Percentiles rank a stretch among this genome's conserved stretches.
Evolutionary conservation across 2,329 filamentous ascomycete species (phyloP).

Genomic region (Diplodia mutila): DNA sequence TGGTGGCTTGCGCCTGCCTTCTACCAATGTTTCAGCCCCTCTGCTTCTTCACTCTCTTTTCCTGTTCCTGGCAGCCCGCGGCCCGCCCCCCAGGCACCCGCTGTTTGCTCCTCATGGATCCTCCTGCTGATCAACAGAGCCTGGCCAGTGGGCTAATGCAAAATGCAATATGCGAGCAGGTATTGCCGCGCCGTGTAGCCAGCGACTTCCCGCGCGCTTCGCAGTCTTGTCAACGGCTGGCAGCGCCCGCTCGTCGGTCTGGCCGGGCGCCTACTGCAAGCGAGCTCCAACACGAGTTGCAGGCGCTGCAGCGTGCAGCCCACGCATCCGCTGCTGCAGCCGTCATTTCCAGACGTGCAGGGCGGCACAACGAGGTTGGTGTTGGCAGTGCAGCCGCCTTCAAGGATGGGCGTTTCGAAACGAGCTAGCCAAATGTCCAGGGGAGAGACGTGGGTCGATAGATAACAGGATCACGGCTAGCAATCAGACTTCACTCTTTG

Average conservation of each 20-base stretch:
- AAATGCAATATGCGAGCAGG: neutral
- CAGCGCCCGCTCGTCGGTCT: neutral
- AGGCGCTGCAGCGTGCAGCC: neutral
- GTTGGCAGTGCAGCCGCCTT: neutral
- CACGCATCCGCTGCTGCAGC: neutral
- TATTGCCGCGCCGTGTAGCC: constrained; percentile 10
- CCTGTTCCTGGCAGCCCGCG: constrained; percentile 10
- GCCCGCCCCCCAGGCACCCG: neutral
- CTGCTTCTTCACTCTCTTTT: neutral
- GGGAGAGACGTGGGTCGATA: constrained; percentile 3
- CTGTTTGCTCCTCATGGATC: neutral
- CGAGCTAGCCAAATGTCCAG: constrained; percentile 8
- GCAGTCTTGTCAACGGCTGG: neutral
- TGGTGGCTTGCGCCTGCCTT: neutral
- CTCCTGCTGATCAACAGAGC: neutral
- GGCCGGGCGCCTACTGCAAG: constrained; percentile 2
- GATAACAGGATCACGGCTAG: constrained; percentile 10
- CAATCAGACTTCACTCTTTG: constrained; percentile 2
- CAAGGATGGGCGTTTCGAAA: neutral
- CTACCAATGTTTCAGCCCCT: neutral
- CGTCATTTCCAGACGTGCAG: neutral
- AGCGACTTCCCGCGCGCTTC: constrained; percentile 14
- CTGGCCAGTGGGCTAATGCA: neutral
- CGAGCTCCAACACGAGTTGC: neutral
- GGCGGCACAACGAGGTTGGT: neutral